Evolutionary conservation across 257 asterid genomes (phyloP), one percentile per base, ranked within the genome.

Genomic region (Cinchona pubescens): DNA sequence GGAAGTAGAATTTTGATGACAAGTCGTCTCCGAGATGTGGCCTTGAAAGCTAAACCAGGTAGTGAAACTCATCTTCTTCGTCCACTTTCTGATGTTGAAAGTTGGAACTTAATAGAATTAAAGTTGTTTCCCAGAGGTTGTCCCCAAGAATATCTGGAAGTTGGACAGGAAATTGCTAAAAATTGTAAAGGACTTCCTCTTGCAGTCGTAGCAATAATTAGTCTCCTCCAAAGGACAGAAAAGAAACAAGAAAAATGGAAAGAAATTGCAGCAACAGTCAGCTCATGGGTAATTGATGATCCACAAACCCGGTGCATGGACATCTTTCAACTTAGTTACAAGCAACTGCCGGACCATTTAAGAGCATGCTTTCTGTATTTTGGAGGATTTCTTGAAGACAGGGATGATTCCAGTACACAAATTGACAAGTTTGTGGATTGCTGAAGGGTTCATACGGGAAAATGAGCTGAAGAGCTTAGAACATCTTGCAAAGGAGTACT

Each of bases 1-100:
- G 27, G 69, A 18, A 77, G 85, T 60, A 72, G 79, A 78, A 38
- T 82, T 48, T 32, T 82, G 45, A 3, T 82, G 35, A 82, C 81
- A 4, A 75, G 82, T 37, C 78, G 78, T 56, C 40, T 37, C 2
- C 5, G 4, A 2, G 40, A 37, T 37, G 5, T 37, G 40, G 40
- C 40, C 40, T 37, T 27, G 67, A 53, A 53, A 51, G 78, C 63
- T 46, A 72, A 65, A 27, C 35, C 66, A 8, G 23, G 12, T 45
- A 40, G 51, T 21, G 19, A 35, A 66, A 75, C 84, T 23, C 78
- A 64, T 49, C 0, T 16, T 35, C 19, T 76, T 58, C 77, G 78
- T 27, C 73, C 32, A 63, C 35, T 79, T 49, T 49, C 51, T 3
- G 4, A 21, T 0, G 64, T 27, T 12, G 78, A 80, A 56, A 80